Conservation (phyloP, 2,329 filamentous ascomycete genomes). For the Ploettnerulaceae sp. region DNA sequence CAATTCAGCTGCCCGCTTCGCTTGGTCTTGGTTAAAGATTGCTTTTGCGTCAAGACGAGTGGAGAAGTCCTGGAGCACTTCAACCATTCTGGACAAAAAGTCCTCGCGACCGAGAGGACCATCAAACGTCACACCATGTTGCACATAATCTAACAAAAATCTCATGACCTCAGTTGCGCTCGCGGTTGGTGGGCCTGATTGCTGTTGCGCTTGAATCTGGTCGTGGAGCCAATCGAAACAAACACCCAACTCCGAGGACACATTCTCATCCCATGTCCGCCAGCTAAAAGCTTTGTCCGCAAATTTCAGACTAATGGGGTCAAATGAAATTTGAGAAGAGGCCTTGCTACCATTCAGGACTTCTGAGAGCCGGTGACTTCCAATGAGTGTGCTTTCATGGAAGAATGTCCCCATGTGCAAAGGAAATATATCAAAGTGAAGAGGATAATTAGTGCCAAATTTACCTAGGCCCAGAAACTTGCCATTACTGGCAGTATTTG, state of each 20-base stretch:
- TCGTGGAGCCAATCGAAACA: conserved; percentile 56
- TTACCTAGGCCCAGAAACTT: conserved; percentile 53
- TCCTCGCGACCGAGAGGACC: conserved; percentile 11
- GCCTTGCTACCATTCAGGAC: conserved; percentile 29
- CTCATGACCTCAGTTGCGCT: conserved; percentile 16
- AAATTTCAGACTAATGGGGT: conserved; percentile 29
- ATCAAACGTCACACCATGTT: conserved; percentile 24
- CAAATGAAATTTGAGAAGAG: neutral
- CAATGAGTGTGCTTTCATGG: conserved; percentile 54
- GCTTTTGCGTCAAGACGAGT: conserved; percentile 15
- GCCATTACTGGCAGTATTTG: conserved; percentile 20
- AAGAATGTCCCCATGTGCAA: conserved; percentile 53
- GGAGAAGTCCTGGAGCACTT: conserved; percentile 28
- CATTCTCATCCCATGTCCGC: conserved; percentile 51
- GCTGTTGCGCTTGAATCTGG: conserved; percentile 27
- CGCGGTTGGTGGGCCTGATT: neutral
- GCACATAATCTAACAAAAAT: conserved; percentile 31
- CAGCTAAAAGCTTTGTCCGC: conserved; percentile 48
- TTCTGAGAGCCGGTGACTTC: conserved; percentile 45
- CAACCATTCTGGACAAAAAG: conserved; percentile 30
- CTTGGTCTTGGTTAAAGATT: neutral
- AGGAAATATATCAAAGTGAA: conserved; percentile 59
- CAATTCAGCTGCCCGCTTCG: conserved; percentile 17
- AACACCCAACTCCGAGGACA: conserved; percentile 58
- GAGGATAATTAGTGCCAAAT: conserved; percentile 56